Base-by-base conservation (phyloP, 176 grass and related monocot genomes). In the Cocos nucifera region DNA sequence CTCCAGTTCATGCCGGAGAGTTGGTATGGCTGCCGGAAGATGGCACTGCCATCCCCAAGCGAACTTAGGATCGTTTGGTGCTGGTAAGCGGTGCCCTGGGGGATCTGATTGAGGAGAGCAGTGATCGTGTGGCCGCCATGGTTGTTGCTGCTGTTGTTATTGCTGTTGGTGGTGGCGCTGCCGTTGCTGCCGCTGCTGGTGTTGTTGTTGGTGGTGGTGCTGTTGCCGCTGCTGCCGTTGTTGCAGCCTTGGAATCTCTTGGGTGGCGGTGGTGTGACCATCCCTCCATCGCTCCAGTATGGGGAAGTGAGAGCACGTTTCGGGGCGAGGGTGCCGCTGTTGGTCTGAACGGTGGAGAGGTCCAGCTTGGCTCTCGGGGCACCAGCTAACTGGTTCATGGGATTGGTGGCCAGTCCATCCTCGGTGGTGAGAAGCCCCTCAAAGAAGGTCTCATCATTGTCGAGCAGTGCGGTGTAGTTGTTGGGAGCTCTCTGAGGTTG, bases 1-100 rank as follows among this genome's bases (percentile, higher is more conserved):
- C 76, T 76, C 90, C 90, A 95, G 65, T 89, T 95, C 56, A 86
- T 61, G 19, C 80, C 78, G 55, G 90, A 60, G 39, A 89, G 81
- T 62, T 90, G 90, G 61, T 66, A 86, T 0, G 75, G 83, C 17
- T 87, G 68, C 74, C 84, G 83, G 65, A 95, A 78, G 15, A 57
- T 57, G 69, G 64, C 69, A n/a, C 59, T 63, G 5, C 51, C 72
- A 32, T 62, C 73, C 1, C 48, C 72, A 5, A 65, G 30, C 9
- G 78, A 77, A 56, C 77, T 86, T 17, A 74, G 83, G 19, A 68
- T 73, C 39, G 63, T 54, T 56, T 68, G 58, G 22, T 66, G 44
- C 67, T 79, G 77, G 72, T 22, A 18, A 8, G 20, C 24, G 59
- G 17, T 17, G 67, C 23, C 26, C 63, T 19, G 32, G 59, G 69